Percentiles rank a stretch among this genome's conserved stretches.
phyloP scores from a whole-genome alignment of 176 grass and related monocot species.

The Luzula sylvatica region DNA sequence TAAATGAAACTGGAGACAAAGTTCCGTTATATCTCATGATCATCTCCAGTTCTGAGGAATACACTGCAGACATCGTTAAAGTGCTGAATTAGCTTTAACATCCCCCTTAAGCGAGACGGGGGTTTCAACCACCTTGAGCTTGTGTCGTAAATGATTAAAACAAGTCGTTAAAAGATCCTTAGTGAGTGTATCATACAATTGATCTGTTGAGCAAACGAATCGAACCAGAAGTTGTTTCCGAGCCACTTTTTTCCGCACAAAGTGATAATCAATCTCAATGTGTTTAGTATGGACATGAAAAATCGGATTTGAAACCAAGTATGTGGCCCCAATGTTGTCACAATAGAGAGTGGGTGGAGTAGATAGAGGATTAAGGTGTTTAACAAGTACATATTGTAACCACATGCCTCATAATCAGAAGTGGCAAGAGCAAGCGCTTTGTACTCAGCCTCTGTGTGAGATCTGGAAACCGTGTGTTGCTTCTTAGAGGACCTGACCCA shows the following conservation, averaged over 20 bases:
- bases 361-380: not conserved
- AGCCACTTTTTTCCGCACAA: not conserved
- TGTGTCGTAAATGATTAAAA: not conserved
- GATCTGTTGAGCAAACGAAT: not conserved
- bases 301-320: not conserved
- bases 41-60: too few relatives aligned
- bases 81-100: too few relatives aligned
- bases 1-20: too few relatives aligned
- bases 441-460: conserved; percentile 7
- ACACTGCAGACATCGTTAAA: too few relatives aligned
- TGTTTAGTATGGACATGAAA: not conserved
- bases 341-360: not conserved
- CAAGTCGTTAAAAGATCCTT: not conserved
- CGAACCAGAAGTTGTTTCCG: not conserved
- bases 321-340: not conserved
- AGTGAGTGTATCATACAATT: not conserved
- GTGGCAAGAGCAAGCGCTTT: not conserved
- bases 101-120: too few relatives aligned
- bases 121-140: not conserved
- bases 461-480: not conserved
- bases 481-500: not conserved
- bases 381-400: not conserved
- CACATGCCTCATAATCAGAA: not conserved
- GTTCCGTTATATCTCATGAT: too few relatives aligned
- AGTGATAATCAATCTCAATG: not conserved